Percentiles rank a stretch among this genome's conserved stretches.
Evolutionary conservation across 1,139 yeast species (phyloP).

Genomic region (Sugiyamaella pinicola): DNA sequence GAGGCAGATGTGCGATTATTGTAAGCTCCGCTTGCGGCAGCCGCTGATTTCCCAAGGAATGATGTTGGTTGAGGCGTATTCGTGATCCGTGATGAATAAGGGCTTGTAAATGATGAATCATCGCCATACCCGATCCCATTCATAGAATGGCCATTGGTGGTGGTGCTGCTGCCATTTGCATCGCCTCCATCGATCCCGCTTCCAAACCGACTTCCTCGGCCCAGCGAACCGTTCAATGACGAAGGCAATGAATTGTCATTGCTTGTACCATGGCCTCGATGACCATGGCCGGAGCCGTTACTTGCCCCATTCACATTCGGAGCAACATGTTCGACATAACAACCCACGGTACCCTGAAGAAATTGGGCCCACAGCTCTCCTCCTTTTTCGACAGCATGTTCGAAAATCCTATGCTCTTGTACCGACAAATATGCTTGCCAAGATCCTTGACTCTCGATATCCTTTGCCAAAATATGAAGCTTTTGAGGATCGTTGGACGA

Average conservation of each 20-base stretch:
- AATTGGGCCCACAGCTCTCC: slow-evolving; percentile 43
- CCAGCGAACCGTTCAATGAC: neutral
- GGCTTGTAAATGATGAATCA: slow-evolving; percentile 2
- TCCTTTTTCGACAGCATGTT: slow-evolving; percentile 39
- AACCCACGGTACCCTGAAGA: slow-evolving; percentile 39
- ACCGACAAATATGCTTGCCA: slow-evolving; percentile 46
- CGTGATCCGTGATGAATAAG: slow-evolving; percentile 3
- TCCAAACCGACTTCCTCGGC: neutral
- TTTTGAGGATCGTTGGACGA: slow-evolving; percentile 41
- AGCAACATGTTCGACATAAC: slow-evolving; percentile 31
- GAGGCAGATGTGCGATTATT: slow-evolving; percentile 9
- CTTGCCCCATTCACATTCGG: slow-evolving; percentile 22
- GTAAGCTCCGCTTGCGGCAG: slow-evolving; percentile 1
- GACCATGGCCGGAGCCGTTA: neutral
- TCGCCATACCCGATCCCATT: neutral
- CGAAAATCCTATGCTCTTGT: slow-evolving; percentile 45
- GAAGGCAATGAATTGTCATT: neutral
- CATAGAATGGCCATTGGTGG: slow-evolving; percentile 34
- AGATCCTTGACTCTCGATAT: slow-evolving; percentile 42
- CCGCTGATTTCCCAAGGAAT: slow-evolving; percentile 12
- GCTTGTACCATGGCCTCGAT: neutral
- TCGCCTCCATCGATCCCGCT: slow-evolving; percentile 1
- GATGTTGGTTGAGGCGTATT: slow-evolving; percentile 20
- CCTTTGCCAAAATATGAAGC: slow-evolving; percentile 42
- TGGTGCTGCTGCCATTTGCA: slow-evolving; percentile 14